Evolutionary conservation across 2,329 filamentous ascomycete genomes (phyloP), one percentile per base, ranked within the genome.

Genomic region (Nemania sp.): DNA sequence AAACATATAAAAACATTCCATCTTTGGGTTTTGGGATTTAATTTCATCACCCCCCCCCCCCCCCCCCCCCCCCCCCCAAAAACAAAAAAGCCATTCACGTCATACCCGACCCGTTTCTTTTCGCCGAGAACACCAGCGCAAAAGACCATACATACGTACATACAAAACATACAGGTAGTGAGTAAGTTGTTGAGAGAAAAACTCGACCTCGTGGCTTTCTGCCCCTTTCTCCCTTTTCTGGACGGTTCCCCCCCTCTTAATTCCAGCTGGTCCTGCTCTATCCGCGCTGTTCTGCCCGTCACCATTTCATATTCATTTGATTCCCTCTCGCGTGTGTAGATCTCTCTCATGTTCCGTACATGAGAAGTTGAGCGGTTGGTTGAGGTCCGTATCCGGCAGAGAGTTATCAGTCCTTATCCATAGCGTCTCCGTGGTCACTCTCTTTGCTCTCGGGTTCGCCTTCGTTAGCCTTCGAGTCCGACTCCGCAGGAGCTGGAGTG

Each of bases 341-440:
- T 42, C 34, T 21, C 34, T 37, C 17, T 49, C 9, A n/a, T 11
- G 35, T n/a, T 39, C 10, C 10, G 13, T 39, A 11, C 10, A 39
- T n/a, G 15, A 3, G 35, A 11, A 12, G 34, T 35, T 11, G 11
- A 39, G 3, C 35, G 10, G 35, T 11, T n/a, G 15, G 4, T 29
- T 20, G 11, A 12, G 15, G 12, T 39, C 25, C 5, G 21, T n/a
- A 25, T 18, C 37, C 37, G 32, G 15, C 40, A 11, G 12, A 17
- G 11, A 15, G 25, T 29, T 29, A 42, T 49, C 60, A 62, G 42
- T 62, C 60, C 59, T 61, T 56, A 50, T 62, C 58, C 58, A 64
- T 67, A 20, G 63, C 47, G n/a, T 65, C 60, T 15, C 12, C 40
- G 2, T 63, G 35, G 18, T 54, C 34, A 40, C 12, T 47, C 21